These are phyloP conservation scores for Wickerhamomyces subpelliculosus DNA, from an alignment of 805 yeast species.

Conservation along the genomic window DNA sequence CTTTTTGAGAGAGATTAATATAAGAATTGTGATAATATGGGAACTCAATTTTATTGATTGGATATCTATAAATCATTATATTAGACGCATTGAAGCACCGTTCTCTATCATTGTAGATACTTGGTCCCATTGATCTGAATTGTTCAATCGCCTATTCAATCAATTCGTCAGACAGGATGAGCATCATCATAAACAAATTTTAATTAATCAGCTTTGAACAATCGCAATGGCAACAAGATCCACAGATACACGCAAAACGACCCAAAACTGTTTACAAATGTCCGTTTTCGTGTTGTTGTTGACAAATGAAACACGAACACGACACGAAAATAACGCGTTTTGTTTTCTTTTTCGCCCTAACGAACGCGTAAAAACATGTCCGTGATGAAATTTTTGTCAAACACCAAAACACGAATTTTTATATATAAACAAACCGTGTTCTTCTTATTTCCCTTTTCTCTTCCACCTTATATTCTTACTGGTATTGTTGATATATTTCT, in stretches of 20 bases:
- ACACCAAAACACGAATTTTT: conserved; percentile 2
- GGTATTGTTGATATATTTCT: no score
- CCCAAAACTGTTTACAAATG: conserved; percentile 1
- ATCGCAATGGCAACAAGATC: background rate
- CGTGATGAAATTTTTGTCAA: conserved; percentile 1
- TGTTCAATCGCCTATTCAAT: no score
- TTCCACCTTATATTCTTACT: background rate
- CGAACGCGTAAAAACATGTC: conserved; percentile 1
- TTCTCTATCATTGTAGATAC: no score
- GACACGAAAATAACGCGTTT: background rate
- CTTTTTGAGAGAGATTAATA: no score
- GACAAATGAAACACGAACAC: background rate
- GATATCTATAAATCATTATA: no score
- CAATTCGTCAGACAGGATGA: no score
- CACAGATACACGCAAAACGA: background rate
- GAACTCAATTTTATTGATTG: no score
- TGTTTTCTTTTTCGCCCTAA: background rate
- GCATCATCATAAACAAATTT: background rate
- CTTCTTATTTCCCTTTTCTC: background rate
- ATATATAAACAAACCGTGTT: conserved; percentile 4
- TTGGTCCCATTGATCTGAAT: no score
- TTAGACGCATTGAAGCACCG: no score
- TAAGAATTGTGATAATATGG: no score
- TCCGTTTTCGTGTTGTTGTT: background rate
- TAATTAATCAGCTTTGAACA: background rate